phyloP scores from a whole-genome alignment of 257 asterid genomes.

The Nicotiana benthamiana region DNA sequence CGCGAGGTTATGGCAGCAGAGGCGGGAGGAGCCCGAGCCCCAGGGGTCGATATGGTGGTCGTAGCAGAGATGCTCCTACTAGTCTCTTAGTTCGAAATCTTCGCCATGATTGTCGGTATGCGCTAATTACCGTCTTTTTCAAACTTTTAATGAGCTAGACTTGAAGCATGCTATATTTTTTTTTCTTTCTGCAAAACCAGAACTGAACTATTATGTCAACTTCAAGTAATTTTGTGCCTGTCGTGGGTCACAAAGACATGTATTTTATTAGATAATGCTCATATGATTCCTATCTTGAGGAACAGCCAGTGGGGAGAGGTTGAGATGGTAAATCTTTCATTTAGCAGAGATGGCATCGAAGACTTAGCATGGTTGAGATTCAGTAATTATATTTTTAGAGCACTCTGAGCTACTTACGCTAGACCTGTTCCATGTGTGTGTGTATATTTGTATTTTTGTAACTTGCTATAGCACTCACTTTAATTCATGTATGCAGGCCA shows the following conservation, averaged over 20 bases:
- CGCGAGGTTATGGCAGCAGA: constrained; percentile 86
- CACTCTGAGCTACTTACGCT: background rate
- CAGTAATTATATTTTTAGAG: background rate
- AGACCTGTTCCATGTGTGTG: background rate
- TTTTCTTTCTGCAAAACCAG: background rate
- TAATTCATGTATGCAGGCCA: constrained; percentile 5
- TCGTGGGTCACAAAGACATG: background rate
- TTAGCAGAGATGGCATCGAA: background rate
- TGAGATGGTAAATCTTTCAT: background rate
- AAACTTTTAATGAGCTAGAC: background rate
- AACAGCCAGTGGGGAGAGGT: too few relatives aligned
- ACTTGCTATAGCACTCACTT: background rate
- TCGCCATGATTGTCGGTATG: constrained; percentile 84
- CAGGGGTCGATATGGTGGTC: constrained; percentile 56
- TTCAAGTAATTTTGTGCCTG: background rate
- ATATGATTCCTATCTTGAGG: background rate
- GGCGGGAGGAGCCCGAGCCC: constrained; percentile 62
- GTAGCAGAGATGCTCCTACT: constrained; percentile 63
- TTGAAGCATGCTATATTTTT: background rate
- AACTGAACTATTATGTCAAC: too few relatives aligned
- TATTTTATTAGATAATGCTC: background rate
- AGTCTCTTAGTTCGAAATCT: constrained; percentile 92
- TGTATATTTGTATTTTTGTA: background rate
- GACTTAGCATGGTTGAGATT: background rate
- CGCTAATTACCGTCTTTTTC: too few relatives aligned